A percentile compares a stretch with the other conserved stretches of the same genome.
Evolutionary conservation across 768 basidiomycete genomes (phyloP).

Genomic region (Albatrellus ellisii): DNA sequence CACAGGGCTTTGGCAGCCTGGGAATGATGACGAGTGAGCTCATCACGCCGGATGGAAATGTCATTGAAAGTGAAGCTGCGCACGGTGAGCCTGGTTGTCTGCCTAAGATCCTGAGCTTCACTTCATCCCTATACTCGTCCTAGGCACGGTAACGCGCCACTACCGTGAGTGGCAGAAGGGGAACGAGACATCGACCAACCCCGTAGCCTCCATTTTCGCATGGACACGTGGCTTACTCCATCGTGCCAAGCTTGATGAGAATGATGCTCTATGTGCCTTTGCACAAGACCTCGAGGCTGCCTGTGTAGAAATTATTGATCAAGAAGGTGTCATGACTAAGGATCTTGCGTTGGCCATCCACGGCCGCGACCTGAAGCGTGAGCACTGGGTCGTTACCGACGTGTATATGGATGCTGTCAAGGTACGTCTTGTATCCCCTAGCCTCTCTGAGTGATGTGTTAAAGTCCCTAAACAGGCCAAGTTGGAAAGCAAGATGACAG

Average conservation of each 20-base stretch:
- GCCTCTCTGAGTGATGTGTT: no score
- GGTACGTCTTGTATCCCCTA: conserved; percentile 46
- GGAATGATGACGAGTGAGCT: conserved; percentile 99
- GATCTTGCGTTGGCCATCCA: conserved; percentile 92
- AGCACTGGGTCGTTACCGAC: conserved; percentile 94
- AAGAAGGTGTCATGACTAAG: conserved; percentile 92
- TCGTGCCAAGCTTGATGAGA: conserved; percentile 85
- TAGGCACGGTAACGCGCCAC: conserved; percentile 86
- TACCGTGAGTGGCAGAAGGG: conserved; percentile 98
- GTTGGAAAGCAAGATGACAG: no score
- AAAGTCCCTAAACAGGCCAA: no score
- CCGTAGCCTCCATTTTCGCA: conserved; percentile 95
- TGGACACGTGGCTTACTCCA: conserved; percentile 95
- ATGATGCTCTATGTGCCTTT: conserved; percentile 60
- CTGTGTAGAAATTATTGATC: conserved; percentile 85
- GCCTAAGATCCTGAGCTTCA: not conserved
- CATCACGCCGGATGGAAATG: conserved; percentile 86
- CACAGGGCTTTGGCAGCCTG: conserved; percentile 91
- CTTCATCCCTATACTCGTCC: conserved; percentile 5
- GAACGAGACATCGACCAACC: conserved; percentile 95
- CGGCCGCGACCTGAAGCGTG: conserved; percentile 81
- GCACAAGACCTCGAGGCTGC: conserved; percentile 71
- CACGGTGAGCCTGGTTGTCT: conserved; percentile 40
- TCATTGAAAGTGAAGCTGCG: conserved; percentile 93
- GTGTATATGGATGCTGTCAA: conserved; percentile 91